Base-by-base conservation (phyloP, 495 filamentous ascomycete species). In the Haplographium delicatum region DNA sequence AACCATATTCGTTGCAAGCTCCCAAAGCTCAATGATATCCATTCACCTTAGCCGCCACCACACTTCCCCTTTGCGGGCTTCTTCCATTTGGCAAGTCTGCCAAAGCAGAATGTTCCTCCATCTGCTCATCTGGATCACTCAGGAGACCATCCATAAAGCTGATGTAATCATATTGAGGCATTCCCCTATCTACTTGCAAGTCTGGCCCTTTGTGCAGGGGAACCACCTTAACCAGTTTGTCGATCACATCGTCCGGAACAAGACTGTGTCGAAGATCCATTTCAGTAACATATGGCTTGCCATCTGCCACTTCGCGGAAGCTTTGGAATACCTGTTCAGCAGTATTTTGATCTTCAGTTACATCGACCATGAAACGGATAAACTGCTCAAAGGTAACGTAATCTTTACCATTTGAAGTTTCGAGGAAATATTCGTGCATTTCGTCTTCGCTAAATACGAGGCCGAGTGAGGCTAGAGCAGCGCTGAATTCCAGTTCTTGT, bases 231-330 rank as follows among this genome's bases (percentile, higher is more conserved):
- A 93, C 78, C 13, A 98, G 75, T 61, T 96, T 84, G 42, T 96
- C 91, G 50, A 97, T 94, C 35, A 97, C 80, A 45, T 95, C 89
- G 59, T 97, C 94, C 0, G 93, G 91, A 20, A 98, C 91, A 16
- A 98, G 79, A 20, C 84, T 89, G 68, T 96, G 94, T 49, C 90
- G 80, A 31, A 98, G 80, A 65, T 98, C 93, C 65, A 98, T 83
- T 70, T 98, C 93, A 9, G 93, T 98, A 10, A 98, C 93, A 65
- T 96, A 98, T 13, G 93, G 90, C 72, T 97, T 98, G 37, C 94
- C 94, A 74, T 98, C 93, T 10, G 93, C 93, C 22, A 98, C 93
- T 68, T 97, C 93, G 47, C 81, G 80, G 78, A 98, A 98, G 62
- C 82, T 88, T 68, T 97, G 93, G 68, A 89, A 96, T 0, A 97